Conservation (phyloP, 2,329 filamentous ascomycete genomes). For the Bipolaris cookei region DNA sequence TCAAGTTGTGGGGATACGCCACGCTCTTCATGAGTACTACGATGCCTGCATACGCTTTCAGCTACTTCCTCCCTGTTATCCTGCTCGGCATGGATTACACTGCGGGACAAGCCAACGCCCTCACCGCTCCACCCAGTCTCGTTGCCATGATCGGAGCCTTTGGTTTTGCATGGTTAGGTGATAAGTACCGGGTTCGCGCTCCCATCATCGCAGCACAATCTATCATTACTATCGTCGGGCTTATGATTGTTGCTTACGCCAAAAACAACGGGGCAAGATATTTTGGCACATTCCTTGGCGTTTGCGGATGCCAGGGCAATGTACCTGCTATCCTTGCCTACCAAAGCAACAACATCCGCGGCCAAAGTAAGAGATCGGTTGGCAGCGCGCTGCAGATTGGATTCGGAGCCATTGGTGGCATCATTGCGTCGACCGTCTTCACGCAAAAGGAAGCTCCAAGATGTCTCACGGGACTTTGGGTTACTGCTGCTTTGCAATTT, state of each 20-base stretch:
- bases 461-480: conserved; percentile 31
- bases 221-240: conserved; percentile 28
- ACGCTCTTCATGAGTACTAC: conserved; percentile 34
- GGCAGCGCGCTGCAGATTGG: conserved; percentile 33
- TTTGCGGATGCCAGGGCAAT: conserved; percentile 27
- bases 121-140: conserved; percentile 35
- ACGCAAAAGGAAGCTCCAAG: conserved; percentile 28
- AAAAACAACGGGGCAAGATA: conserved; percentile 32
- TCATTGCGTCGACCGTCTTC: conserved; percentile 32
- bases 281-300: conserved; percentile 36
- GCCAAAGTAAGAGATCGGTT: conserved; percentile 30
- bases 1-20: conserved; percentile 33
- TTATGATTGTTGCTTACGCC: conserved; percentile 36
- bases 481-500: conserved; percentile 26
- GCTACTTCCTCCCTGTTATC: conserved; percentile 39
- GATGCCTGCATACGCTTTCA: conserved; percentile 34
- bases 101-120: conserved; percentile 23
- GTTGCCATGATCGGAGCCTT: conserved; percentile 34
- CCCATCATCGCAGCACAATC: conserved; percentile 33
- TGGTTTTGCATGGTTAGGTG: conserved; percentile 31
- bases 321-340: conserved; percentile 35
- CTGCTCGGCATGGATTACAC: conserved; percentile 34
- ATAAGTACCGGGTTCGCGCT: conserved; percentile 34
- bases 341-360: conserved; percentile 35
- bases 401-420: conserved; percentile 36